Conservation (phyloP, 1,139 yeast species). For the Arxiozyma heterogenica region DNA sequence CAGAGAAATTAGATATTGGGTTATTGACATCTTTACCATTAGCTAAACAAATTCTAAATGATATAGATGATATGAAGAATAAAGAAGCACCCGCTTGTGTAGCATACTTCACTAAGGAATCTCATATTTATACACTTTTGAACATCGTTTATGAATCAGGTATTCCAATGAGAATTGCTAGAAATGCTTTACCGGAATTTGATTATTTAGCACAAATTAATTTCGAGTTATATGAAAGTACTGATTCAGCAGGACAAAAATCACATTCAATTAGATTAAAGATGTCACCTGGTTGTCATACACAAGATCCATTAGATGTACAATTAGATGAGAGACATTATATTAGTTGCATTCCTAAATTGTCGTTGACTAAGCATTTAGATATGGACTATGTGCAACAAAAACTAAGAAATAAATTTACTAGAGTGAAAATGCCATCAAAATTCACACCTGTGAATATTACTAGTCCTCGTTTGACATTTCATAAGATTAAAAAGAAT, state of each 20-base stretch:
- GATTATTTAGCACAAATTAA: conserved; percentile 93
- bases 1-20: conserved; percentile 93
- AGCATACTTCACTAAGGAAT: conserved; percentile 91
- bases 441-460: conserved; percentile 84
- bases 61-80: conserved; percentile 69
- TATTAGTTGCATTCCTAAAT: conserved; percentile 88
- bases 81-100: conserved; percentile 75
- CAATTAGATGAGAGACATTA: conserved; percentile 94
- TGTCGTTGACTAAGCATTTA: conserved; percentile 82
- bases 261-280: conserved; percentile 82
- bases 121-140: conserved; percentile 87
- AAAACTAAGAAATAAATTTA: conserved; percentile 70
- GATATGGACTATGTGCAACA: conserved; percentile 86
- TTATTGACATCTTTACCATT: conserved; percentile 87
- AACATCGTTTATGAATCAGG: conserved; percentile 92
- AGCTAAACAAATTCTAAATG: conserved; percentile 77
- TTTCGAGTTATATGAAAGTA: conserved; percentile 84
- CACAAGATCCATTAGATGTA: conserved; percentile 94
- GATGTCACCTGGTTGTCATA: conserved; percentile 95
- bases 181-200: conserved; percentile 92
- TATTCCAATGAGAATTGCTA: conserved; percentile 84
- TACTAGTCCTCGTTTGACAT: conserved; percentile 47
- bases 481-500: conserved; percentile 12
- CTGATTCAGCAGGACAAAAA: conserved; percentile 58
- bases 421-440: conserved; percentile 84